Evolutionary conservation across 2,329 filamentous ascomycete genomes (phyloP).

Genomic region (Magnaporthales sp.): DNA sequence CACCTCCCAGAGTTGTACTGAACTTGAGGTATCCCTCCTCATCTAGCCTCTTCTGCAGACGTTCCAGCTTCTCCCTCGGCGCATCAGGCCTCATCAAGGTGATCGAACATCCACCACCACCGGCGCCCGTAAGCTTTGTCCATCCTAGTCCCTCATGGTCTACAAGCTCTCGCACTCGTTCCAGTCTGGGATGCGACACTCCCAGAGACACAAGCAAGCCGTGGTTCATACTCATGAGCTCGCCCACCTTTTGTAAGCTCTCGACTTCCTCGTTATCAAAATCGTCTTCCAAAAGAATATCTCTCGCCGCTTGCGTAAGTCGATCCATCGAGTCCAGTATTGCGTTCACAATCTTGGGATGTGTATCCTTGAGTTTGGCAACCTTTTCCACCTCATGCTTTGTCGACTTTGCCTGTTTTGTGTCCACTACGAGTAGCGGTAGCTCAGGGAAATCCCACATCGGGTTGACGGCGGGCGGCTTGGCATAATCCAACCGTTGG

Average conservation of each 20-base stretch:
- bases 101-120: constrained; percentile 92
- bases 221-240: constrained; percentile 90
- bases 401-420: constrained; percentile 79
- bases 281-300: constrained; percentile 47
- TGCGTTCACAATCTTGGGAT: constrained; percentile 68
- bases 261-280: constrained; percentile 55
- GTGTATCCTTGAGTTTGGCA: constrained; percentile 55
- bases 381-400: constrained; percentile 82
- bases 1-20: constrained; percentile 81
- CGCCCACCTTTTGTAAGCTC: constrained; percentile 66
- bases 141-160: constrained; percentile 86
- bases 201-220: constrained; percentile 84
- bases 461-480: constrained; percentile 67
- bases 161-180: constrained; percentile 83
- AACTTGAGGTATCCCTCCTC: constrained; percentile 75
- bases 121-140: constrained; percentile 95
- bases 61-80: constrained; percentile 43
- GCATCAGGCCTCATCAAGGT: constrained; percentile 70
- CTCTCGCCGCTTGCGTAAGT: constrained; percentile 48
- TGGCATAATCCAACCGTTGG: constrained; percentile 67
- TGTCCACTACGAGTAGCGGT: constrained; percentile 83
- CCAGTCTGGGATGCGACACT: constrained; percentile 88
- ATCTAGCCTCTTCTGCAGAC: constrained; percentile 57
- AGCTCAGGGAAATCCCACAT: constrained; percentile 87
- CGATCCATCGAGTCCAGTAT: constrained; percentile 82